Evolutionary conservation across 306 rosid genomes (phyloP).

Genomic region (Malus orientalis): DNA sequence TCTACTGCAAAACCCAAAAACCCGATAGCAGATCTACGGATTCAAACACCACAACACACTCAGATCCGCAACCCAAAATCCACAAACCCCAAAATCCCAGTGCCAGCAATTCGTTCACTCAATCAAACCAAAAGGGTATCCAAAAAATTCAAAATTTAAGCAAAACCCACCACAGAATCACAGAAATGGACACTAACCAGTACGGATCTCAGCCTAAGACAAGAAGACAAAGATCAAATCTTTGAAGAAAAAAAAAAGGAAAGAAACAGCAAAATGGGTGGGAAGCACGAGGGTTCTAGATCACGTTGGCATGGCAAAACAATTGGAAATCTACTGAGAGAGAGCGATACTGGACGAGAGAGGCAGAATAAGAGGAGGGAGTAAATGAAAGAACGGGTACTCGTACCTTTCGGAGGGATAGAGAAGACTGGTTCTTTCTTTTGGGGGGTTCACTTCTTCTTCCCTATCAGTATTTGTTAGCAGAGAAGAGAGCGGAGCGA

Average conservation of each 20-base stretch:
- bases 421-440: conserved; percentile 11
- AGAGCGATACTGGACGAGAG: background rate
- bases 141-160: background rate
- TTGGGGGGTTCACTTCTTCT: background rate
- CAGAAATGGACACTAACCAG: conserved; percentile 19
- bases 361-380: background rate
- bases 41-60: background rate
- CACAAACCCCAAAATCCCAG: background rate
- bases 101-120: background rate
- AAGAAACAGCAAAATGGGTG: background rate
- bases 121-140: background rate
- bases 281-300: background rate
- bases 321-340: background rate
- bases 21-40: conserved; percentile 20
- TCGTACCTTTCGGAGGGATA: conserved; percentile 25
- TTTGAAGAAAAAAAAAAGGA: background rate
- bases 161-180: background rate
- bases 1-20: conserved; percentile 7
- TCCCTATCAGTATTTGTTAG: background rate
- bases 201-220: conserved; percentile 11
- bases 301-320: background rate
- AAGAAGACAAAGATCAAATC: background rate
- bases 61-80: conserved; percentile 29
- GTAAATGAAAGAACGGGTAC: background rate
- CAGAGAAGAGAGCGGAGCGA: conserved; percentile 25